Base-by-base conservation (phyloP, 345 rosid species). In the Pelargonium nanum region DNA sequence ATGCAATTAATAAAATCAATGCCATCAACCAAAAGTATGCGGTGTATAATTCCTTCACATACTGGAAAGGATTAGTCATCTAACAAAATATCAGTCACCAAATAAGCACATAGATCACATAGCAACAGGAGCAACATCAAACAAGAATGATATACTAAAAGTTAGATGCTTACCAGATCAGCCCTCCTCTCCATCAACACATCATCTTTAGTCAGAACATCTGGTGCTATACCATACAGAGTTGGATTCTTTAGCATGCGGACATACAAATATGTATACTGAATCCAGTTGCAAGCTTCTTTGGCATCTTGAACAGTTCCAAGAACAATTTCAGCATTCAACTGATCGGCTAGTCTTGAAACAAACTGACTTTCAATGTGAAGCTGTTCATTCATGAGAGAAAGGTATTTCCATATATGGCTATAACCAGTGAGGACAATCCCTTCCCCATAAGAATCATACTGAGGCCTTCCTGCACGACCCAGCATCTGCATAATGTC, bases 401-500 rank as follows among this genome's bases (percentile, higher is more conserved):
- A 93, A 8, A 93, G 88, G 65, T 93, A 89, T 73, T 87, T 87
- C 30, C 84, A 91, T 68, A 93, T 82, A 65, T 93, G 94, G 69
- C 82, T 82, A 71, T 87, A 86, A 65, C 97, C 96, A 59, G 99
- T 93, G 68, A 93, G 89, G 68, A 93, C 87, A 66, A 93, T 93
- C 55, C 99, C 99, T 80, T 89, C 97, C 55, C 99, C 97, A 45
- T 76, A 74, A 19, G 88, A 72, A 81, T 93, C 99, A 76, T 77
- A 93, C 72, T 89, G 97, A 65, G 99, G 99, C 72, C 97, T 78
- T 68, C 99, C 97, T 19, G 97, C 99, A 78, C 99, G 97, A 66
- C 99, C 99, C 74, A 93, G 82, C 96, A 93, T 93, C 86, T 93
- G 99, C 99, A 93, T 89, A 57, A 93, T 90, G 81, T 93, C 97